These are phyloP conservation scores for Claviceps africana DNA, from an alignment of 2,329 filamentous ascomycete genomes.

Conservation along the genomic window DNA sequence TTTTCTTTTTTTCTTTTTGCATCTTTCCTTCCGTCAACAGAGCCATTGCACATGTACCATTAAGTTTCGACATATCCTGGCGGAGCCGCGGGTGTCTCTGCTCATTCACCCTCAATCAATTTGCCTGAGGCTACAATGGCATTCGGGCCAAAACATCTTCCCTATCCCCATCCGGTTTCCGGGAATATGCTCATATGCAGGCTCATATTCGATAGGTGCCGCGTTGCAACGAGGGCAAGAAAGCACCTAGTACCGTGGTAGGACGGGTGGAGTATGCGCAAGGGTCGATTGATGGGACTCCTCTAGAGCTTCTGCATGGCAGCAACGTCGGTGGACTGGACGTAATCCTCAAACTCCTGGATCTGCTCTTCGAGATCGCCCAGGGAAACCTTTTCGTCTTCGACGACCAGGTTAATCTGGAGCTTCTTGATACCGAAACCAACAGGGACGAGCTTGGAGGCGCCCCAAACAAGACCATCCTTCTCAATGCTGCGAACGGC, in stretches of 20 bases:
- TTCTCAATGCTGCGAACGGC: slow-evolving; percentile 72
- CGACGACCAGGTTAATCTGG: slow-evolving; percentile 93
- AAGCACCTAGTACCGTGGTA: background rate
- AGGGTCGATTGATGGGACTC: background rate
- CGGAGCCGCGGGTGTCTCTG: background rate
- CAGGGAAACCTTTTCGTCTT: slow-evolving; percentile 89
- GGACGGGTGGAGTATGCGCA: background rate
- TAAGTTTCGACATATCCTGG: background rate
- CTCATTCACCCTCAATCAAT: background rate
- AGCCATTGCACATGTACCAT: background rate
- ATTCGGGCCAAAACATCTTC: background rate
- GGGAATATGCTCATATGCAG: background rate
- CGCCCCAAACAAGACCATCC: slow-evolving; percentile 95
- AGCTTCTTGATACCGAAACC: slow-evolving; percentile 99
- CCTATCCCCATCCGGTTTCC: too few species aligned
- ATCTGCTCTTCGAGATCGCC: slow-evolving; percentile 82
- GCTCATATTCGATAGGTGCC: background rate
- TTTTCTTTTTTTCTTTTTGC: background rate
- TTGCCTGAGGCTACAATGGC: background rate
- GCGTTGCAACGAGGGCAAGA: background rate
- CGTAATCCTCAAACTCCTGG: slow-evolving; percentile 73
- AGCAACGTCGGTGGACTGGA: slow-evolving; percentile 84
- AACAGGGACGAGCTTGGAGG: slow-evolving; percentile 73
- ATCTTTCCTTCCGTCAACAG: background rate
- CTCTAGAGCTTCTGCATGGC: slow-evolving; percentile 87